phyloP scores from a whole-genome alignment of 257 asterid species.

The Solanum sejunctum region DNA sequence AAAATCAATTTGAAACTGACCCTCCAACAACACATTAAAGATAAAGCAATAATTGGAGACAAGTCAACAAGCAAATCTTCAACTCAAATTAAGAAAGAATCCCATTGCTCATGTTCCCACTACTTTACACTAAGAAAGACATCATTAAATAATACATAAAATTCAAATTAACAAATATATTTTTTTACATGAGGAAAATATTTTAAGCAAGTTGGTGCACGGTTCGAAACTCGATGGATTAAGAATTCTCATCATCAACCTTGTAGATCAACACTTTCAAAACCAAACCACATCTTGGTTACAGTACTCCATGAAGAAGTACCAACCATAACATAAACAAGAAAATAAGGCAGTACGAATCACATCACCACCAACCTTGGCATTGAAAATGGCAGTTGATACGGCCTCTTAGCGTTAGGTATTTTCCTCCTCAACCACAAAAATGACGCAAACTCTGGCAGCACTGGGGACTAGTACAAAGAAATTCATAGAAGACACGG shows the following conservation, averaged over 20 bases:
- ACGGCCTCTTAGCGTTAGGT: constrained; percentile 30
- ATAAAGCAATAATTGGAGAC: not conserved
- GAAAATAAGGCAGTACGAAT: constrained; percentile 34
- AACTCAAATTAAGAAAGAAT: not conserved
- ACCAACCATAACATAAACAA: constrained; percentile 48
- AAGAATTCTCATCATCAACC: not conserved
- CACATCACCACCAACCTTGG: constrained; percentile 36
- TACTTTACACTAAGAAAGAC: not conserved
- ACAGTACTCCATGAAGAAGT: constrained; percentile 31
- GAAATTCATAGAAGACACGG: constrained; percentile 42
- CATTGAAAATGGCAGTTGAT: constrained; percentile 25
- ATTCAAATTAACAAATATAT: no score
- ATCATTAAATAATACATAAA: not conserved
- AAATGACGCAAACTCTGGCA: constrained; percentile 42
- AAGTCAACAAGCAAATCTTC: not conserved
- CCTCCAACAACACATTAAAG: no score
- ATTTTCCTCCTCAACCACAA: constrained; percentile 33
- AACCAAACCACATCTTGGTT: constrained; percentile 25
- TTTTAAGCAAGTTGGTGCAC: not conserved
- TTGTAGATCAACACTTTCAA: not conserved
- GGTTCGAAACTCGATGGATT: not conserved
- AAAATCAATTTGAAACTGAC: no score
- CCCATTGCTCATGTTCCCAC: not conserved
- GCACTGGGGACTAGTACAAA: constrained; percentile 41
- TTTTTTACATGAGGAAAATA: not conserved